Evolutionary conservation across 1,139 yeast species (phyloP).

Genomic region (Wickerhamomyces sp.): DNA sequence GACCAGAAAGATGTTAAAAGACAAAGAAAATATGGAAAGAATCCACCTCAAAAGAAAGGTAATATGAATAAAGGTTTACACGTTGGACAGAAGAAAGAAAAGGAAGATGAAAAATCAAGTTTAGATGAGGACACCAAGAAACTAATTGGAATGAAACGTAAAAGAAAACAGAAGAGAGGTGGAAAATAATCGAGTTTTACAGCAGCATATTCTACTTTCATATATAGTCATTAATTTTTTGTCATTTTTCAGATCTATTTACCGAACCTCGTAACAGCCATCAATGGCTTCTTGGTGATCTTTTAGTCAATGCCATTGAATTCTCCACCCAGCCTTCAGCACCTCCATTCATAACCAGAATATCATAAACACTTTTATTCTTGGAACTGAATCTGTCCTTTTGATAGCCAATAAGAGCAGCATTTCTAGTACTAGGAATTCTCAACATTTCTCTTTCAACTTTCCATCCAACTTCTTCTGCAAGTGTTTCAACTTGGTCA

Average conservation of each 20-base stretch:
- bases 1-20: conserved; percentile 14
- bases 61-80: conserved; percentile 42
- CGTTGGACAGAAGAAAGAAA: conserved; percentile 18
- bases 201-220: no score
- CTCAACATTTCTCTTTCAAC: conserved; percentile 83
- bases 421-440: conserved; percentile 92
- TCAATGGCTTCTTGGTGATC: conserved; percentile 23
- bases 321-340: conserved; percentile 89
- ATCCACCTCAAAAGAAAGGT: conserved; percentile 35
- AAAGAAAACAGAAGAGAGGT: conserved; percentile 44
- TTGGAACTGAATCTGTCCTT: conserved; percentile 25
- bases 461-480: conserved; percentile 73
- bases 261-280: no score
- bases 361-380: conserved; percentile 45
- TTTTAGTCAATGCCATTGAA: conserved; percentile 59
- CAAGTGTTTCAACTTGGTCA: conserved; percentile 73
- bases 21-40: conserved; percentile 19
- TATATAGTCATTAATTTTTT: no score
- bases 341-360: conserved; percentile 74
- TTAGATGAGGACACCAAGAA: conserved; percentile 53
- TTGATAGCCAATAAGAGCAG: conserved; percentile 73
- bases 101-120: conserved; percentile 30
- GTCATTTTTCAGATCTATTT: no score
- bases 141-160: conserved; percentile 66
- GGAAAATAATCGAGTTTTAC: conserved; percentile 13